phyloP scores from a whole-genome alignment of 352 stramenopile genomes.

The Phytopythium helicoides region DNA sequence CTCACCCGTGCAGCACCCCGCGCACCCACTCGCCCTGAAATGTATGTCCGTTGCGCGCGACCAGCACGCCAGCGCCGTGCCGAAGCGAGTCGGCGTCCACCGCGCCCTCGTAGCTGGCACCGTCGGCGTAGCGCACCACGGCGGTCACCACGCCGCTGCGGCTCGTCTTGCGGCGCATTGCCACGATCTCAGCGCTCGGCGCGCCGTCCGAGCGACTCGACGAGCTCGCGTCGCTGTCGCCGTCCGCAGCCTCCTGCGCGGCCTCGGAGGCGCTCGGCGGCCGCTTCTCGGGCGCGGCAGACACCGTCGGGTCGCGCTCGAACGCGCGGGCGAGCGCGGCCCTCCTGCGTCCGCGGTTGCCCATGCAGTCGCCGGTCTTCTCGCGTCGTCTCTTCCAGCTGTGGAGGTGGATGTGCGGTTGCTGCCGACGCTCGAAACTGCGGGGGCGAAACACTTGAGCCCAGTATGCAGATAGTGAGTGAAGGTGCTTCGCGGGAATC shows the following conservation, averaged over 20 bases:
- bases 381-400: too few relatives aligned
- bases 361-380: constrained; percentile 25
- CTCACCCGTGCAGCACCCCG: constrained; percentile 82
- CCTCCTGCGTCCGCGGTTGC: constrained; percentile 60
- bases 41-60: constrained; percentile 52
- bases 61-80: constrained; percentile 61
- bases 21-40: constrained; percentile 83
- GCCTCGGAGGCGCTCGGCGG: constrained; percentile 10
- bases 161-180: constrained; percentile 47
- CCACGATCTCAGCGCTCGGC: constrained; percentile 40
- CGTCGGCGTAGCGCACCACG: constrained; percentile 60
- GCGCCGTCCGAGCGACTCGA: constrained; percentile 10
- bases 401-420: too few relatives aligned
- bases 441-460: neutral
- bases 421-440: too few relatives aligned
- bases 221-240: constrained; percentile 1
- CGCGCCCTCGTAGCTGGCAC: constrained; percentile 63
- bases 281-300: constrained; percentile 17
- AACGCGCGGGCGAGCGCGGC: constrained; percentile 19
- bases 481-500: constrained; percentile 2
- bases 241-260: neutral
- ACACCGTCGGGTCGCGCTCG: constrained; percentile 16
- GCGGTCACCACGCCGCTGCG: constrained; percentile 23
- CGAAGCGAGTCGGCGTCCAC: constrained; percentile 42
- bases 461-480: neutral